A percentile compares a stretch with the other conserved stretches of the same genome.
phyloP scores from a whole-genome alignment of 441 rosid genomes.

The Croton laevigatus region DNA sequence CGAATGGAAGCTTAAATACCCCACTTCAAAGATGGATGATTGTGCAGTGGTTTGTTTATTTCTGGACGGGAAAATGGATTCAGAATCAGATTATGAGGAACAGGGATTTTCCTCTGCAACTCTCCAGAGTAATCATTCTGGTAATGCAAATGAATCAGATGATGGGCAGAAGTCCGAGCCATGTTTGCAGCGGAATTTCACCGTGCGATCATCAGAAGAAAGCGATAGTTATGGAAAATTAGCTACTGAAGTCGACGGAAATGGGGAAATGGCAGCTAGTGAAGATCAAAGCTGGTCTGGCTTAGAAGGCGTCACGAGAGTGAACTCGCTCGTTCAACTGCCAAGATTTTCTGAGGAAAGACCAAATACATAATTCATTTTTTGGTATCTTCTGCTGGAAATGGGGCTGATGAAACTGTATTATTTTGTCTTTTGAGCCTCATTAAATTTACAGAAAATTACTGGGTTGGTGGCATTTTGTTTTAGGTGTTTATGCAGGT shows the following conservation, averaged over 20 bases:
- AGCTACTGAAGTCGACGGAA: constrained; percentile 35
- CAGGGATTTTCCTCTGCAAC: constrained; percentile 89
- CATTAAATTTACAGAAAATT: constrained; percentile 12
- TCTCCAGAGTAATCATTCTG: constrained; percentile 66
- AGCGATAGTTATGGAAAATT: constrained; percentile 44
- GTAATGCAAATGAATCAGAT: constrained; percentile 74
- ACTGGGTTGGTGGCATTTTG: constrained; percentile 14
- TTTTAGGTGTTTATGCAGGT: constrained; percentile 19
- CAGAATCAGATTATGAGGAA: constrained; percentile 79
- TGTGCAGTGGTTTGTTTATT: constrained; percentile 98
- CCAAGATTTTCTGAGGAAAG: constrained; percentile 89
- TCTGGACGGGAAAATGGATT: constrained; percentile 91
- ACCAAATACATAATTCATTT: constrained; percentile 36
- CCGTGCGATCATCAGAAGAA: constrained; percentile 80
- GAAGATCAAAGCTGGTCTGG: constrained; percentile 94
- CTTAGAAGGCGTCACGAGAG: constrained; percentile 92
- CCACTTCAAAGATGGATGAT: constrained; percentile 96
- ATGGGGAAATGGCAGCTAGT: constrained; percentile 31
- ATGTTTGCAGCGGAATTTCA: constrained; percentile 76
- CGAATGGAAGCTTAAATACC: constrained; percentile 93
- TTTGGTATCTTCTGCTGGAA: background rate
- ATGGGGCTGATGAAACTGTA: constrained; percentile 19
- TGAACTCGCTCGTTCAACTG: constrained; percentile 95
- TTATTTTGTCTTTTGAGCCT: constrained; percentile 15
- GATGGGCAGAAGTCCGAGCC: constrained; percentile 88